Conservation (phyloP, 345 rosid genomes). For the Eucalyptus brandiana region DNA sequence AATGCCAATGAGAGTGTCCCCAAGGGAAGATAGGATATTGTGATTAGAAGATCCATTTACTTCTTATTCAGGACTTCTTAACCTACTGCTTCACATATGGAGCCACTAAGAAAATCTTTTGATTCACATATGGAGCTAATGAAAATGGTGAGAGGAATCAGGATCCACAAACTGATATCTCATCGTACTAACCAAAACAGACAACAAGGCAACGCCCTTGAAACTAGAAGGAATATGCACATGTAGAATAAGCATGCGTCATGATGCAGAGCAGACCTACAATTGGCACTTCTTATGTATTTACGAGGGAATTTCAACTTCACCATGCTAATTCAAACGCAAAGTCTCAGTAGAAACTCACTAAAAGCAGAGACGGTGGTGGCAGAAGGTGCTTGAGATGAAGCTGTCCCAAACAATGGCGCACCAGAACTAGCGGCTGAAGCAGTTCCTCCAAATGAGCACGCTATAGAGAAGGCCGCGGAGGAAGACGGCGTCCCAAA, state of each 20-base stretch:
- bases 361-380: slow-evolving; percentile 29
- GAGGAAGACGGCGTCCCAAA: neutral
- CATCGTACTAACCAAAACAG: neutral
- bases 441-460: neutral
- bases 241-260: neutral
- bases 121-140: neutral
- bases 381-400: slow-evolving; percentile 37
- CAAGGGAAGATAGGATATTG: neutral
- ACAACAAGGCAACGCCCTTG: neutral
- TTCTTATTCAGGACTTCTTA: neutral
- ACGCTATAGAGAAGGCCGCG: neutral
- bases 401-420: slow-evolving; percentile 3
- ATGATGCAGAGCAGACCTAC: neutral
- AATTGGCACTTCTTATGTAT: neutral
- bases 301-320: neutral
- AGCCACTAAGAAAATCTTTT: neutral
- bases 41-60: neutral
- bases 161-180: neutral
- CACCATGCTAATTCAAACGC: neutral
- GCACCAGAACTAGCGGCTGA: neutral
- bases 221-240: neutral
- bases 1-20: neutral
- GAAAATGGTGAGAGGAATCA: neutral
- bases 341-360: slow-evolving; percentile 16
- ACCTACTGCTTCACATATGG: neutral